A percentile compares a stretch with the other conserved stretches of the same genome.
Conservation (phyloP, 2,329 filamentous ascomycete species). For the Balansia obtecta region DNA sequence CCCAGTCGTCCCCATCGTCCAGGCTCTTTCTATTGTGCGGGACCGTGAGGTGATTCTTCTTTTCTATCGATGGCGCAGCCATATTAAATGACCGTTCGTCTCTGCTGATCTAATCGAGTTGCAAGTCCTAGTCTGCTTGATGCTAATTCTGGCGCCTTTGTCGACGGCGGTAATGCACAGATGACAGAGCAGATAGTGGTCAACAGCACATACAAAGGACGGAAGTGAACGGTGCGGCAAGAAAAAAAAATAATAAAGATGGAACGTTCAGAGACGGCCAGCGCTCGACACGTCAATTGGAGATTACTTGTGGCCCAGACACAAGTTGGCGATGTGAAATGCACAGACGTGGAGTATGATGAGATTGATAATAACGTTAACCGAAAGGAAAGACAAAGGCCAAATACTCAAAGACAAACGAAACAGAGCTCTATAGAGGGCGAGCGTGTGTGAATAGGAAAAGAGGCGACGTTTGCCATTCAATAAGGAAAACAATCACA, state of each 20-base stretch:
- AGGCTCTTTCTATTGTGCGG: constrained; percentile 6
- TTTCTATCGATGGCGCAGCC: constrained; percentile 1
- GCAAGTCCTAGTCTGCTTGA: background rate
- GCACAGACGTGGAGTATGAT: background rate
- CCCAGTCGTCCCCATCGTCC: constrained; percentile 43
- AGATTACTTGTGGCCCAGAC: background rate
- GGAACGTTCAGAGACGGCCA: background rate
- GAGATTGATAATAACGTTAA: background rate
- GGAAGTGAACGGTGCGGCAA: background rate
- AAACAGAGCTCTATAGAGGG: background rate
- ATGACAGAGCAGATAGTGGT: background rate
- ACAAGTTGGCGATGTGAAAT: background rate
- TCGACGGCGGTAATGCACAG: background rate
- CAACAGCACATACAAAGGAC: background rate
- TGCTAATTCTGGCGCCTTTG: background rate
- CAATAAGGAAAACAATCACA: constrained; percentile 6
- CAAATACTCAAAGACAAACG: background rate
- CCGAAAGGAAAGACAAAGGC: constrained; percentile 3
- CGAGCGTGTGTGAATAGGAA: background rate
- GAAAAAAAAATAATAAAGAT: background rate
- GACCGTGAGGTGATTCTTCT: background rate
- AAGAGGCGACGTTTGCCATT: background rate
- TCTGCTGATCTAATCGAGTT: background rate
- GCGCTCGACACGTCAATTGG: background rate
- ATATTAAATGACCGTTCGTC: constrained; percentile 1